These are phyloP conservation scores for Ascochyta viciae-villosae DNA, from an alignment of 2,329 filamentous ascomycete genomes.

Conservation along the genomic window DNA sequence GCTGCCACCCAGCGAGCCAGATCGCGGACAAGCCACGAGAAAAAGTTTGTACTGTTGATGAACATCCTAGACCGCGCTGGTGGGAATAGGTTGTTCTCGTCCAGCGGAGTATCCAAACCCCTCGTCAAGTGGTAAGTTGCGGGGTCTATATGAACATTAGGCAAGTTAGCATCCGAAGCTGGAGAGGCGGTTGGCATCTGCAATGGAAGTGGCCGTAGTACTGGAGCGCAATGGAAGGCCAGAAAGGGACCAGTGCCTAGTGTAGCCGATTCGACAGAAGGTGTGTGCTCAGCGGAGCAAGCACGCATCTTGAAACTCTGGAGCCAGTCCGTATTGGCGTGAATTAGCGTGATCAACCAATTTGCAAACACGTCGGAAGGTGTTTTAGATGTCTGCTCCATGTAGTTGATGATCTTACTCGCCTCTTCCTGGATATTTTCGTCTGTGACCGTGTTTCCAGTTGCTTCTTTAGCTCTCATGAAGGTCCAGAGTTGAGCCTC, in stretches of 20 bases:
- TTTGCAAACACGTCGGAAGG: slow-evolving; percentile 35
- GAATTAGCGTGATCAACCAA: slow-evolving; percentile 29
- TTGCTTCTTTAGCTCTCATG: slow-evolving; percentile 15
- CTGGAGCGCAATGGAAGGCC: background rate
- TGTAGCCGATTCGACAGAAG: background rate
- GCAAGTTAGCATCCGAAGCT: background rate
- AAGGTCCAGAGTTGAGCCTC: slow-evolving; percentile 29
- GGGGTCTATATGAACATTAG: slow-evolving; percentile 10
- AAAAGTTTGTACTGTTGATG: slow-evolving; percentile 18
- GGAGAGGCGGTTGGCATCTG: background rate
- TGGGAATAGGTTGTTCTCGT: background rate
- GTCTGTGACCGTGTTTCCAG: slow-evolving; percentile 10
- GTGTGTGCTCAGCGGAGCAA: background rate
- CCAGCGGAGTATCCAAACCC: background rate
- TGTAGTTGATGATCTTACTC: slow-evolving; percentile 29
- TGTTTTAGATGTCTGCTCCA: slow-evolving; percentile 28
- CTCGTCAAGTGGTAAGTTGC: slow-evolving; percentile 3
- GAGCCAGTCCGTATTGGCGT: slow-evolving; percentile 12
- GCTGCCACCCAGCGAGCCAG: slow-evolving; percentile 33
- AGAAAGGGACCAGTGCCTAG: background rate
- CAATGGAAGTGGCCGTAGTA: slow-evolving; percentile 4
- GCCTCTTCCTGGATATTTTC: slow-evolving; percentile 29
- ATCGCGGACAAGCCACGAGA: slow-evolving; percentile 27
- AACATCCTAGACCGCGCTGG: slow-evolving; percentile 17
- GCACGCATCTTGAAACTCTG: slow-evolving; percentile 8